Percentiles rank a stretch among this genome's conserved stretches.
Evolutionary conservation across 495 filamentous ascomycete species (phyloP).

Genomic region (Hyaloscypha bicolor): DNA sequence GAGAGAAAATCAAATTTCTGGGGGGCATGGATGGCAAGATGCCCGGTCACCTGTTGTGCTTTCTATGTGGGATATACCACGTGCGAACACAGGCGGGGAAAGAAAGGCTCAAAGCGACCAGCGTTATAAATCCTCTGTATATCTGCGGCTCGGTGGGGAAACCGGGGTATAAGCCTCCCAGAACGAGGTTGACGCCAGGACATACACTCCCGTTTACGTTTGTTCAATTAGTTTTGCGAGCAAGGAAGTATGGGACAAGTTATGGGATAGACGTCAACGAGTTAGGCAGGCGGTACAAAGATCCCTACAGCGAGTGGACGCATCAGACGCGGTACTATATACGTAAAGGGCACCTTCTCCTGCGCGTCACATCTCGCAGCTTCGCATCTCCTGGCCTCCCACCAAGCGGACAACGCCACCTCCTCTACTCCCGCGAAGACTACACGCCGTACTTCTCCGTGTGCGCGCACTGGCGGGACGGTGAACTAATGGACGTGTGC

Average conservation of each 20-base stretch:
- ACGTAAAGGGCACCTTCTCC: slow-evolving; percentile 52
- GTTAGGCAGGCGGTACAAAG: slow-evolving; percentile 52
- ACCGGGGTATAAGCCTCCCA: slow-evolving; percentile 43
- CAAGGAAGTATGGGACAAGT: slow-evolving; percentile 39
- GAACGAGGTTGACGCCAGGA: slow-evolving; percentile 51
- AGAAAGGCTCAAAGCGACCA: slow-evolving; percentile 51
- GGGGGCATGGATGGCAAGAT: slow-evolving; percentile 44
- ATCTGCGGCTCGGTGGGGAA: slow-evolving; percentile 45
- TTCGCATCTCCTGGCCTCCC: slow-evolving; percentile 49
- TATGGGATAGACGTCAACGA: slow-evolving; percentile 48
- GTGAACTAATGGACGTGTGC: slow-evolving; percentile 56
- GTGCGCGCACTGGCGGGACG: slow-evolving; percentile 62
- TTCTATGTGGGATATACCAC: slow-evolving; percentile 56
- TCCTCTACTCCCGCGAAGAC: slow-evolving; percentile 59
- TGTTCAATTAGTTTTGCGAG: slow-evolving; percentile 53
- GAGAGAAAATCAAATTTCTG: slow-evolving; percentile 50
- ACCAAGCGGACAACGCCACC: slow-evolving; percentile 46
- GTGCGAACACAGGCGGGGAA: slow-evolving; percentile 47
- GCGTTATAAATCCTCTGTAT: slow-evolving; percentile 54
- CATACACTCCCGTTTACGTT: slow-evolving; percentile 56
- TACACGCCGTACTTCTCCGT: slow-evolving; percentile 61
- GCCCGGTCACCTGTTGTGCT: slow-evolving; percentile 58
- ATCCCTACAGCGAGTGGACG: slow-evolving; percentile 46
- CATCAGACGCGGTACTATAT: slow-evolving; percentile 52
- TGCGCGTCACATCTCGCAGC: slow-evolving; percentile 50